phyloP scores from a whole-genome alignment of 257 asterid species.

The Solanum appendiculatum region DNA sequence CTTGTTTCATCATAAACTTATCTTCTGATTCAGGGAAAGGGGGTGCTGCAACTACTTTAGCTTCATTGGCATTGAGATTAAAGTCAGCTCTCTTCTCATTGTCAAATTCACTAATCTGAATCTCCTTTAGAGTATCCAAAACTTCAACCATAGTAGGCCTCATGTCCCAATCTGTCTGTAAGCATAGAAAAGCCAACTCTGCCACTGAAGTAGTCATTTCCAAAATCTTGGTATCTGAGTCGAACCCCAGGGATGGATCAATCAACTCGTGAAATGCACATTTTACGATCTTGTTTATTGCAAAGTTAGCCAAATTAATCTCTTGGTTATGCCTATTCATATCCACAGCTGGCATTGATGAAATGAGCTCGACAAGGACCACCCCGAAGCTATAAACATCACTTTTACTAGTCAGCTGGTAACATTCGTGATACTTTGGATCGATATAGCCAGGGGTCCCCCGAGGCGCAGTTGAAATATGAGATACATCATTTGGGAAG shows the following conservation, averaged over 20 bases:
- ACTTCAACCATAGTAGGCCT: slow-evolving; percentile 1
- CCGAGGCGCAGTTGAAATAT: neutral
- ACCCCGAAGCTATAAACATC: slow-evolving; percentile 5
- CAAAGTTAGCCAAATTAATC: neutral
- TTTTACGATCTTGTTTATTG: neutral
- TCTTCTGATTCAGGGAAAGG: neutral
- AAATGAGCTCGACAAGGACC: slow-evolving; percentile 1
- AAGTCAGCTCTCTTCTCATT: neutral
- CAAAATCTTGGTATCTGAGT: neutral
- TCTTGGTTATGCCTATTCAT: neutral
- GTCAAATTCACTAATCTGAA: neutral
- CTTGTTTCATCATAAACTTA: neutral
- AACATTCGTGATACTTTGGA: neutral
- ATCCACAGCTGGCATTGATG: neutral
- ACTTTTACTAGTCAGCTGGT: neutral
- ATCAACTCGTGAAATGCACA: neutral
- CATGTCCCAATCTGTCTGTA: neutral
- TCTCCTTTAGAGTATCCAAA: neutral
- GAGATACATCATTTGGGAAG: neutral
- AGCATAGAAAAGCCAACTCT: slow-evolving; percentile 4
- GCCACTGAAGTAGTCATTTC: neutral
- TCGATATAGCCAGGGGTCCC: slow-evolving; percentile 4
- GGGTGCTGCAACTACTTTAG: neutral
- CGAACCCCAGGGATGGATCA: neutral
- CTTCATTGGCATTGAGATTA: neutral